These are phyloP conservation scores for Debaryomycetaceae sp. DNA, from an alignment of 1,139 yeast species.

Conservation along the genomic window DNA sequence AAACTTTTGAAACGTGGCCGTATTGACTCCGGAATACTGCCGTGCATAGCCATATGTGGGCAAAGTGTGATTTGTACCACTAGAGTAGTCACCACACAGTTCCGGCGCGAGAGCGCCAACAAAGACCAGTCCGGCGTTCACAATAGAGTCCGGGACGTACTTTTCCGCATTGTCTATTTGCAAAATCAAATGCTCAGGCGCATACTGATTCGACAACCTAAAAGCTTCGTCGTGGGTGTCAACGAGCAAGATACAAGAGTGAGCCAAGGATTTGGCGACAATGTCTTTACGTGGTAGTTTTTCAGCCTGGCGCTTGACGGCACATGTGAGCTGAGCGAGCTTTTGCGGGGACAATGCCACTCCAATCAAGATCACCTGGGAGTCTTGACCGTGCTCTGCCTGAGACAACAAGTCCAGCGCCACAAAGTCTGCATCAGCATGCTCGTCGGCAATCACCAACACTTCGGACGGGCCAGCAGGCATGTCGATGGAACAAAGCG, in stretches of 20 bases:
- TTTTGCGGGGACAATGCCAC: conserved; percentile 54
- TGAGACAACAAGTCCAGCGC: conserved; percentile 93
- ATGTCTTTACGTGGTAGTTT: conserved; percentile 89
- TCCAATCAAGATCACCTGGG: conserved; percentile 89
- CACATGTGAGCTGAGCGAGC: conserved; percentile 61
- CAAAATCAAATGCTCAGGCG: conserved; percentile 93
- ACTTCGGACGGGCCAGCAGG: conserved; percentile 99
- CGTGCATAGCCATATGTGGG: conserved; percentile 98
- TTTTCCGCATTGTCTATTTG: conserved; percentile 71
- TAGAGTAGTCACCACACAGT: conserved; percentile 95
- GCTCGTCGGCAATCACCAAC: conserved; percentile 76
- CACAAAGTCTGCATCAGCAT: conserved; percentile 88
- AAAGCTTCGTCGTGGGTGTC: conserved; percentile 67
- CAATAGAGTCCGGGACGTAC: conserved; percentile 60
- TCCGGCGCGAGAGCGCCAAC: conserved; percentile 96
- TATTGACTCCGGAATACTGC: conserved; percentile 95
- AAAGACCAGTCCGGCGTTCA: conserved; percentile 92
- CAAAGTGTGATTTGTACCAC: conserved; percentile 94
- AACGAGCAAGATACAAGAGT: conserved; percentile 72
- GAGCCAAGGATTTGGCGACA: conserved; percentile 83
- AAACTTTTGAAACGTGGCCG: conserved; percentile 90
- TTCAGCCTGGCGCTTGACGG: conserved; percentile 74
- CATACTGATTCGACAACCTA: conserved; percentile 75
- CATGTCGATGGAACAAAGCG: conserved; percentile 94
- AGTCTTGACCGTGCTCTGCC: conserved; percentile 98